These are phyloP conservation scores for Rhodotorula sp. DNA, from an alignment of 1,284 basidiomycete genomes.

Conservation along the genomic window DNA sequence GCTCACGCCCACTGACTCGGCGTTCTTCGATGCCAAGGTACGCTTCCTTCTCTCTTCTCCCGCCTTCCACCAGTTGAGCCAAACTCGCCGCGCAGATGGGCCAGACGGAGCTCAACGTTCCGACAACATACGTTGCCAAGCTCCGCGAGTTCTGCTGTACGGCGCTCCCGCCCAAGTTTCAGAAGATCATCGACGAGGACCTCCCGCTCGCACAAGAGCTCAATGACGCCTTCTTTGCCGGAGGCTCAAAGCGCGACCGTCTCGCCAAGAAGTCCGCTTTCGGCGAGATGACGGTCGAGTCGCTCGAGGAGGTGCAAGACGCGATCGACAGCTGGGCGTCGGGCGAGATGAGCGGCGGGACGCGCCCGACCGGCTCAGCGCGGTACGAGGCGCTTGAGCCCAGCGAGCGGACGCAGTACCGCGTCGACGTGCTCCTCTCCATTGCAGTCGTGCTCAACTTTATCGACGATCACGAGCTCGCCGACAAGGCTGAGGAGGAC, in stretches of 20 bases:
- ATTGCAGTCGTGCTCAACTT: constrained; percentile 14
- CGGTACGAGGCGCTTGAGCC: constrained; percentile 22
- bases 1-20: constrained; percentile 3
- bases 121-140: constrained; percentile 1
- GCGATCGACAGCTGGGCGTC: constrained; percentile 8
- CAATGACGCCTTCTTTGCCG: constrained; percentile 24
- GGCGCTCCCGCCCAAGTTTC: background rate
- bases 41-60: background rate
- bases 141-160: constrained; percentile 3
- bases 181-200: constrained; percentile 16
- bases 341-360: background rate
- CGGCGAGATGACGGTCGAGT: constrained; percentile 19
- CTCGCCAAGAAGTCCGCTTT: constrained; percentile 20
- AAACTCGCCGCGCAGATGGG: constrained; percentile 8
- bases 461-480: constrained; percentile 10
- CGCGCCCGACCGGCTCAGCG: constrained; percentile 15
- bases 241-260: constrained; percentile 6
- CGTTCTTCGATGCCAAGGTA: constrained; percentile 24
- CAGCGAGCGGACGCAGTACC: constrained; percentile 13
- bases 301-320: constrained; percentile 14
- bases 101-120: constrained; percentile 5
- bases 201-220: constrained; percentile 1
- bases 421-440: constrained; percentile 31
- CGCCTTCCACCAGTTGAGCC: background rate
- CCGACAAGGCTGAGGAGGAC: background rate